These are phyloP conservation scores for Ustilago xerochloae DNA, from an alignment of 1,284 basidiomycete species.

Conservation along the genomic window DNA sequence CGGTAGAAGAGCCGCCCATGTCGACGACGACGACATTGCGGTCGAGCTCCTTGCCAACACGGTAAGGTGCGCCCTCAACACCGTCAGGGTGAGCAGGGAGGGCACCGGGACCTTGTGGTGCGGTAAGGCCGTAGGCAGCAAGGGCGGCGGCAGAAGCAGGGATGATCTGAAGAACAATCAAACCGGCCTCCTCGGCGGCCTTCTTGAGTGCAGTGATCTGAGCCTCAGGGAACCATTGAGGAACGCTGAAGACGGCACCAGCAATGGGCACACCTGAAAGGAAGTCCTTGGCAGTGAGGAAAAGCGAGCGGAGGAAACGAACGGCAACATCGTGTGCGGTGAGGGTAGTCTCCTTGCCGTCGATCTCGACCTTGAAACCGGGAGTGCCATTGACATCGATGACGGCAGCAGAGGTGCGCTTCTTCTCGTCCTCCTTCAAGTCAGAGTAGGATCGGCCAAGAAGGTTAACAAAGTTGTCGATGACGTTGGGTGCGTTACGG, in stretches of 20 bases:
- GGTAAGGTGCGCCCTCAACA: slow-evolving; percentile 68
- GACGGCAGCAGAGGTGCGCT: slow-evolving; percentile 85
- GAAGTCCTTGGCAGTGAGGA: slow-evolving; percentile 91
- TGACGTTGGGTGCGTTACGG: slow-evolving; percentile 93
- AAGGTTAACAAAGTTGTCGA: slow-evolving; percentile 91
- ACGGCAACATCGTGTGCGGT: slow-evolving; percentile 86
- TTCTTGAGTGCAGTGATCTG: slow-evolving; percentile 80
- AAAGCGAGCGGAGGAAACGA: slow-evolving; percentile 85
- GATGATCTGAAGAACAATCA: slow-evolving; percentile 82
- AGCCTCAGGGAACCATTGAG: slow-evolving; percentile 77
- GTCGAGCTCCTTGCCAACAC: slow-evolving; percentile 71
- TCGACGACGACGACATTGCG: slow-evolving; percentile 74
- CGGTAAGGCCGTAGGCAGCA: slow-evolving; percentile 71
- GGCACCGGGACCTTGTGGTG: slow-evolving; percentile 70
- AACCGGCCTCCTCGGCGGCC: slow-evolving; percentile 79
- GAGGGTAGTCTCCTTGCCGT: slow-evolving; percentile 77
- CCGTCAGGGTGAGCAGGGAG: slow-evolving; percentile 65
- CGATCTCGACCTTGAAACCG: slow-evolving; percentile 79
- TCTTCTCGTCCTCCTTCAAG: slow-evolving; percentile 75
- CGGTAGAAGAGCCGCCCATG: slow-evolving; percentile 73
- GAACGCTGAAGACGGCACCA: slow-evolving; percentile 86
- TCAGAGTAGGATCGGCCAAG: slow-evolving; percentile 89
- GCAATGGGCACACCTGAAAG: slow-evolving; percentile 81
- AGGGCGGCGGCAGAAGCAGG: slow-evolving; percentile 83
- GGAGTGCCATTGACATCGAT: slow-evolving; percentile 74